Conservation (phyloP, 2,329 filamentous ascomycete genomes). For the Zarea fungicola region DNA sequence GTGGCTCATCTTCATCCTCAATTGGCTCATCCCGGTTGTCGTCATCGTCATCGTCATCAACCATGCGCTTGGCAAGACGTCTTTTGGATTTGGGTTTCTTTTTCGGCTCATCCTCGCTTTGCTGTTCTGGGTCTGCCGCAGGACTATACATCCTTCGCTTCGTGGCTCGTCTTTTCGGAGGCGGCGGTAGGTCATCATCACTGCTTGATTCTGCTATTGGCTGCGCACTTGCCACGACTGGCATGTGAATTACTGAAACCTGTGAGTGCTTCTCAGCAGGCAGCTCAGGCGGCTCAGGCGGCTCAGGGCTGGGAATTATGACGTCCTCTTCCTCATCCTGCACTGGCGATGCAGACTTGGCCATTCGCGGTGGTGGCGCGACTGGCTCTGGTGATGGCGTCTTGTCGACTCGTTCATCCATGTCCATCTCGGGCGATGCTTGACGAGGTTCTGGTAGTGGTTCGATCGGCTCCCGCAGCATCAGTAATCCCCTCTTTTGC, state of each 20-base stretch:
- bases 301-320: background rate
- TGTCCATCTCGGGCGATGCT: background rate
- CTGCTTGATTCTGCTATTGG: background rate
- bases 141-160: conserved; percentile 4
- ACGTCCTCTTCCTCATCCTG: background rate
- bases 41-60: too few species aligned
- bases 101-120: background rate
- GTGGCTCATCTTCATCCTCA: background rate
- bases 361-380: background rate
- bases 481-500: conserved; percentile 10
- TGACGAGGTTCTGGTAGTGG: background rate
- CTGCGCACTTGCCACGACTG: too few species aligned
- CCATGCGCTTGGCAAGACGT: background rate
- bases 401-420: background rate
- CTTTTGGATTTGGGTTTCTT: background rate
- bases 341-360: background rate
- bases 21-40: background rate
- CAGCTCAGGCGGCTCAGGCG: too few species aligned
- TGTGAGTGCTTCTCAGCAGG: too few species aligned
- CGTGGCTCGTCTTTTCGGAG: background rate
- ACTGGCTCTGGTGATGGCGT: background rate
- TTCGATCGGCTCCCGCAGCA: conserved; percentile 2
- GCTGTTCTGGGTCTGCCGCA: background rate
- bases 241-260: too few species aligned
- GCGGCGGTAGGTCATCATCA: conserved; percentile 3